These are phyloP conservation scores for Fonsecaea monophora DNA, from an alignment of 2,329 filamentous ascomycete species.

Conservation along the genomic window DNA sequence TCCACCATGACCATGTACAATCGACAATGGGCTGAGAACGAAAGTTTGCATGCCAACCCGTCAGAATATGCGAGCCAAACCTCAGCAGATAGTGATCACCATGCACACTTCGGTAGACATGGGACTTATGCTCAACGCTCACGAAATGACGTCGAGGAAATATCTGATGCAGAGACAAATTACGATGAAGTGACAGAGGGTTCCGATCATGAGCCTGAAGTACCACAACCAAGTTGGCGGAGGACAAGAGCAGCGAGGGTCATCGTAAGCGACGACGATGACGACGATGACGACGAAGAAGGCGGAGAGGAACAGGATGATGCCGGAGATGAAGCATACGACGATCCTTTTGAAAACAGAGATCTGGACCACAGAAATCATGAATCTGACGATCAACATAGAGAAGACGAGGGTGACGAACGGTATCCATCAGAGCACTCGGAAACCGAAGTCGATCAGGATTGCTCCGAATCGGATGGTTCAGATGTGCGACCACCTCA, in stretches of 20 bases:
- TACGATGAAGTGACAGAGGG: conserved; percentile 29
- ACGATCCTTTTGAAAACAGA: too few relatives aligned
- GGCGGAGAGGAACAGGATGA: conserved; percentile 17
- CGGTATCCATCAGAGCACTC: conserved; percentile 2
- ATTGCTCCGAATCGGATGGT: conserved; percentile 32
- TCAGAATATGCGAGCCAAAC: background rate
- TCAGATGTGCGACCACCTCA: conserved; percentile 37
- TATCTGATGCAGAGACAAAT: conserved; percentile 23
- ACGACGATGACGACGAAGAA: conserved; percentile 32
- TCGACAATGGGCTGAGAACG: background rate
- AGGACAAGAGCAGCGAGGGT: conserved; percentile 15
- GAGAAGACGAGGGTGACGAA: conserved; percentile 12
- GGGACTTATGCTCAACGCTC: background rate
- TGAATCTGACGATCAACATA: conserved; percentile 14
- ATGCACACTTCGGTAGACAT: background rate
- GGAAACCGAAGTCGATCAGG: background rate
- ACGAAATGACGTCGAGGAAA: background rate
- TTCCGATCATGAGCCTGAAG: conserved; percentile 16
- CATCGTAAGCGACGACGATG: conserved; percentile 36
- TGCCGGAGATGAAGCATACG: background rate
- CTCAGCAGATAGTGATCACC: background rate
- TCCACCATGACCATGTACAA: conserved; percentile 26
- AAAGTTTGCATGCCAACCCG: background rate
- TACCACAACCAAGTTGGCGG: background rate
- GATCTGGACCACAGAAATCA: background rate